Conservation (phyloP, 176 grass and related monocot species). For the Oryza glaberrima region DNA sequence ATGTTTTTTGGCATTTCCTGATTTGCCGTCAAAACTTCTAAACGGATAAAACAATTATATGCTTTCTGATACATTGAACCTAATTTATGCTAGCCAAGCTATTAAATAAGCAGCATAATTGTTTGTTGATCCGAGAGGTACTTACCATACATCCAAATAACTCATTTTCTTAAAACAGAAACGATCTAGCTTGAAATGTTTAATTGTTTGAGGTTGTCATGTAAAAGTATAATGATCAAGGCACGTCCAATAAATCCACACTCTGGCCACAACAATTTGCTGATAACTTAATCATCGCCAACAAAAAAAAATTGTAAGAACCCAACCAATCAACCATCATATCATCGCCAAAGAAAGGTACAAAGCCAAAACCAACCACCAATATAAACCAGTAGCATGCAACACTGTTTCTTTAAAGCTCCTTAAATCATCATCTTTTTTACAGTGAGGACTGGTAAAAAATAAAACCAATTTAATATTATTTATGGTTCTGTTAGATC, state of each 20-base stretch:
- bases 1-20: background rate
- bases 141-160: conserved; percentile 25
- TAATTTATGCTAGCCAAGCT: conserved; percentile 31
- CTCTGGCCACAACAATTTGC: background rate
- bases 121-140: background rate
- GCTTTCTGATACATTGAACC: conserved; percentile 2
- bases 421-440: background rate
- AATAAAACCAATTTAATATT: background rate
- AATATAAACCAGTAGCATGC: background rate
- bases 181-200: background rate
- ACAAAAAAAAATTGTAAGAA: background rate
- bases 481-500: background rate
- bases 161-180: background rate
- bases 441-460: background rate
- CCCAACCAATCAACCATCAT: conserved; percentile 6
- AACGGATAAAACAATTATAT: background rate
- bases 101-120: conserved; percentile 23
- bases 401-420: background rate
- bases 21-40: background rate
- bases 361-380: background rate
- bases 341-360: background rate
- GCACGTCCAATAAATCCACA: background rate
- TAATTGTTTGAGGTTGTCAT: background rate
- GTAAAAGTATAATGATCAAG: background rate
- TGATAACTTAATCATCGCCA: background rate